These are phyloP conservation scores for Chlorella sorokiniana DNA, from an alignment of 139 green algal genomes.

Conservation along the genomic window DNA sequence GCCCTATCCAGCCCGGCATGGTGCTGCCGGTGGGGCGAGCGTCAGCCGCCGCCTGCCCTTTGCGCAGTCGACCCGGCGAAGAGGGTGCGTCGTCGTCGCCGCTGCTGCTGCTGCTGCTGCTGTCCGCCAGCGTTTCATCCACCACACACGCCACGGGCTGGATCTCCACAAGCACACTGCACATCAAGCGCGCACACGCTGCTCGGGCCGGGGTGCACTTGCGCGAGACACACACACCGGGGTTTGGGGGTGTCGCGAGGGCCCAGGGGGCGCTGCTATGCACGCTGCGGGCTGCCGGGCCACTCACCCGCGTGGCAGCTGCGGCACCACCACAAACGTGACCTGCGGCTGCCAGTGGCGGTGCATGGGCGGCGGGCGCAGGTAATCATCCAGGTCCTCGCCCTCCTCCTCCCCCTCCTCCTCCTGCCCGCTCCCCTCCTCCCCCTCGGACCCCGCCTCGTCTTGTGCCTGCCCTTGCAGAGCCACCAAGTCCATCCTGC, in stretches of 20 bases:
- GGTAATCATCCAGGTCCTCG: conserved; percentile 48
- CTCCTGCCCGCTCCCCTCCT: neutral
- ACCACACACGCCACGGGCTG: conserved; percentile 59
- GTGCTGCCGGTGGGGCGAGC: neutral
- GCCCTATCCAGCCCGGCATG: conserved; percentile 39
- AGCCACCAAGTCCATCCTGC: neutral
- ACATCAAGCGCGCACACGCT: neutral
- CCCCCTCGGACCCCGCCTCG: neutral
- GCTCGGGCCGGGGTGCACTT: neutral
- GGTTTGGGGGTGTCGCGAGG: neutral
- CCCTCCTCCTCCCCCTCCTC: conserved; percentile 4
- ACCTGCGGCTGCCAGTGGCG: conserved; percentile 40
- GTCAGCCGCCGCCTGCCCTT: neutral
- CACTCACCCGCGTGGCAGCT: conserved; percentile 49
- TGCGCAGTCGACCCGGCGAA: neutral
- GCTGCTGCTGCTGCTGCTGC: conserved; percentile 22
- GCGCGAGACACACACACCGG: neutral
- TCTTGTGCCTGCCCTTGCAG: neutral
- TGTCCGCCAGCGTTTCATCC: neutral
- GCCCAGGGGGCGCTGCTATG: neutral
- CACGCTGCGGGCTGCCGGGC: neutral
- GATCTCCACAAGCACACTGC: conserved; percentile 70
- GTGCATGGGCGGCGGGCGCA: conserved; percentile 48
- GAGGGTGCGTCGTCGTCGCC: neutral
- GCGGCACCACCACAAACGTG: conserved; percentile 59